Percentiles rank a stretch among this genome's conserved stretches.
phyloP scores from a whole-genome alignment of 768 basidiomycete genomes.

The Jaapia argillacea region DNA sequence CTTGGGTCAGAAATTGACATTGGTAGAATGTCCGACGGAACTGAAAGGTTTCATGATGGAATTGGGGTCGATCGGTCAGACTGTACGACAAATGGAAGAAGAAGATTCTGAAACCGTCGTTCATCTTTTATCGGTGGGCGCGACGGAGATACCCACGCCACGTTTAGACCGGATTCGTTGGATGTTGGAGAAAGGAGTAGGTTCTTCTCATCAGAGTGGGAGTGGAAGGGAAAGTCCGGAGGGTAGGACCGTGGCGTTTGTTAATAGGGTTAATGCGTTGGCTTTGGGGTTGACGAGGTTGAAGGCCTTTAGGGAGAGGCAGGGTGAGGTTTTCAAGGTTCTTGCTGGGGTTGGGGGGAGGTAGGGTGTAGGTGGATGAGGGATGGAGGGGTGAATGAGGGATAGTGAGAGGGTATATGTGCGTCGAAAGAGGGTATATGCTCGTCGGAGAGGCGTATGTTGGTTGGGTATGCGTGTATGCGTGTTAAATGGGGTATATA shows the following conservation, averaged over 20 bases:
- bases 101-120: constrained; percentile 49
- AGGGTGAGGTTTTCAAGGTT: too few relatives aligned
- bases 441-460: too few relatives aligned
- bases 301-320: constrained; percentile 62
- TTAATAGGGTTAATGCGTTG: constrained; percentile 69
- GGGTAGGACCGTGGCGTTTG: constrained; percentile 59
- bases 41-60: constrained; percentile 63
- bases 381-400: too few relatives aligned
- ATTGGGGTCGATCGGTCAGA: constrained; percentile 42
- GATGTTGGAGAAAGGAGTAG: constrained; percentile 54
- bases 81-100: constrained; percentile 38
- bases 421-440: too few relatives aligned
- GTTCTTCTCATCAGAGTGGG: constrained; percentile 25
- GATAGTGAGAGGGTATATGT: too few relatives aligned
- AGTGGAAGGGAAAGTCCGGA: constrained; percentile 41
- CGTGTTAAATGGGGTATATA: too few relatives aligned
- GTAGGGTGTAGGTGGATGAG: too few relatives aligned
- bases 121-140: too few relatives aligned
- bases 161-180: constrained; percentile 45
- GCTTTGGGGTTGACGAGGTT: constrained; percentile 63
- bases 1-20: too few relatives aligned
- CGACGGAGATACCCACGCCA: constrained; percentile 27
- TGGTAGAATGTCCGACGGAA: constrained; percentile 49
- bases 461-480: too few relatives aligned
- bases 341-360: too few relatives aligned